Evolutionary conservation across 2,329 filamentous ascomycete genomes (phyloP).

Genomic region (Corinectria fuckeliana): DNA sequence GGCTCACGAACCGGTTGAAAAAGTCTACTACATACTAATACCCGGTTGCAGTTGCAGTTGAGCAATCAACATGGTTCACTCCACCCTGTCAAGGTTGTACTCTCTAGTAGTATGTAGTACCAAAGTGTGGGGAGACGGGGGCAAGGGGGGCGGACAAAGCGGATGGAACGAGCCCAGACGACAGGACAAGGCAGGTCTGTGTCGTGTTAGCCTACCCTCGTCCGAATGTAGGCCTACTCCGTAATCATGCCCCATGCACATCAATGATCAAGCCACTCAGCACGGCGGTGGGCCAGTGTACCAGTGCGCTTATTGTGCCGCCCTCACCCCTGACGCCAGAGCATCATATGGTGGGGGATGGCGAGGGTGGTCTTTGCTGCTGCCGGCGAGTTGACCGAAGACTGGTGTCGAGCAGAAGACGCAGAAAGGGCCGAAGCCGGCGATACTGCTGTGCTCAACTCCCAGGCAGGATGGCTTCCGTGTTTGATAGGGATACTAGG

Average conservation of each 20-base stretch:
- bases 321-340: slow-evolving; percentile 29
- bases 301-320: neutral
- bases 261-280: slow-evolving; percentile 28
- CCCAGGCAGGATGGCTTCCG: neutral
- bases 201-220: slow-evolving; percentile 10
- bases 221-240: neutral
- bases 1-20: neutral
- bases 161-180: neutral
- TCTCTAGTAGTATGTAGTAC: too few species aligned
- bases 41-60: neutral
- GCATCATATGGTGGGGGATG: slow-evolving; percentile 6
- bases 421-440: slow-evolving; percentile 22
- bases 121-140: slow-evolving; percentile 7
- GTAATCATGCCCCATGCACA: slow-evolving; percentile 18
- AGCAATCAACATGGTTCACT: neutral
- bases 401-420: slow-evolving; percentile 3
- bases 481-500: too few species aligned
- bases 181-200: slow-evolving; percentile 8
- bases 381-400: slow-evolving; percentile 5
- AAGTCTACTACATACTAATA: too few species aligned
- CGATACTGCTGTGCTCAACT: neutral
- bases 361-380: slow-evolving; percentile 6
- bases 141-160: neutral
- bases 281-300: slow-evolving; percentile 1
- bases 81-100: neutral